A percentile compares a stretch with the other conserved stretches of the same genome.
phyloP scores from a whole-genome alignment of 768 basidiomycete species.

The Suillus cothurnatus region DNA sequence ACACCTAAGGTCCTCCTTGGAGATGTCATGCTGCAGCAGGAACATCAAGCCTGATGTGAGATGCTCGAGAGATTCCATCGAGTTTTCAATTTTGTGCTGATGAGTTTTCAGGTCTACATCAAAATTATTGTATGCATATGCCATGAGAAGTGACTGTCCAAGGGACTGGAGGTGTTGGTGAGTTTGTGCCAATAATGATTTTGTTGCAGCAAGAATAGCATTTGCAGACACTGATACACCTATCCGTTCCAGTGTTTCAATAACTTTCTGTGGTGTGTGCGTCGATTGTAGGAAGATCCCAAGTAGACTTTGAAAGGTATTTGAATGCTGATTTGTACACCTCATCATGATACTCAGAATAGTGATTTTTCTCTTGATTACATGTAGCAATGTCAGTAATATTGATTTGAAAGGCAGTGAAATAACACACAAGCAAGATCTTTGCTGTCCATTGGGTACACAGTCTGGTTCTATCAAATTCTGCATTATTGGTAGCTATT shows the following conservation, averaged over 20 bases:
- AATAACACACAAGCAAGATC: background rate
- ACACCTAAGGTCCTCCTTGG: slow-evolving; percentile 31
- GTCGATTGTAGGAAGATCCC: slow-evolving; percentile 34
- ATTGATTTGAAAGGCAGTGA: background rate
- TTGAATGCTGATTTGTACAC: slow-evolving; percentile 34
- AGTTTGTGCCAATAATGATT: slow-evolving; percentile 22
- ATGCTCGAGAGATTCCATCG: background rate
- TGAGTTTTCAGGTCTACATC: slow-evolving; percentile 39
- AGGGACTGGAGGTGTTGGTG: background rate
- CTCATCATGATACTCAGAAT: slow-evolving; percentile 21
- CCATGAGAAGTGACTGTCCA: background rate
- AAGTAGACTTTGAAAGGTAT: slow-evolving; percentile 24
- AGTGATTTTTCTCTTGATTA: slow-evolving; percentile 16
- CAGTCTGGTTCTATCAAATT: too few relatives aligned
- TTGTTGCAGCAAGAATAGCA: slow-evolving; percentile 18
- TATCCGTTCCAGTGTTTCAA: slow-evolving; percentile 28
- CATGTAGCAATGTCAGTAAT: background rate
- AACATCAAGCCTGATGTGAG: slow-evolving; percentile 10
- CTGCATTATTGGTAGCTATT: background rate
- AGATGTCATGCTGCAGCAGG: slow-evolving; percentile 23
- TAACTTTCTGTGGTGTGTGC: slow-evolving; percentile 26
- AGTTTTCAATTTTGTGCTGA: slow-evolving; percentile 34
- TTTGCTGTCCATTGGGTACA: background rate
- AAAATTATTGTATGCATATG: slow-evolving; percentile 46
- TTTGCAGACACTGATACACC: slow-evolving; percentile 26